phyloP scores from a whole-genome alignment of 1,284 basidiomycete genomes.

The Cryptococcus sp. region DNA sequence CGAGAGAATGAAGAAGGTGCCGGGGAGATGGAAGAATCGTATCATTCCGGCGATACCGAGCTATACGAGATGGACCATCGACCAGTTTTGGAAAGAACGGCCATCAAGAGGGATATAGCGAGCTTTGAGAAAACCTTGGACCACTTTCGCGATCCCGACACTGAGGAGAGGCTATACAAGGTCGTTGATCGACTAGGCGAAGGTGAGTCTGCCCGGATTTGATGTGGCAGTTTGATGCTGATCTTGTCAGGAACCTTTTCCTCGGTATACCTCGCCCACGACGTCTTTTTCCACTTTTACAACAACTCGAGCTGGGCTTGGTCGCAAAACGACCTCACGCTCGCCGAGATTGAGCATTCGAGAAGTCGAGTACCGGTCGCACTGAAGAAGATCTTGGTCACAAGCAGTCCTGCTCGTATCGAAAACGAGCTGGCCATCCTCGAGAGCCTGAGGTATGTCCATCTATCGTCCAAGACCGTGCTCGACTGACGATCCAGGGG shows the following conservation, averaged over 20 bases:
- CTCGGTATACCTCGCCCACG: slow-evolving; percentile 94
- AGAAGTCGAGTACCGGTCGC: slow-evolving; percentile 66
- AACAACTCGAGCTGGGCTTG: slow-evolving; percentile 76
- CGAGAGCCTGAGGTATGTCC: slow-evolving; percentile 56
- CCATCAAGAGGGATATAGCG: slow-evolving; percentile 54
- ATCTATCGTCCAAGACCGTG: slow-evolving; percentile 17
- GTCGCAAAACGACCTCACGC: slow-evolving; percentile 12
- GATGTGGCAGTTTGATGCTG: neutral
- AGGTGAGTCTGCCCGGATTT: slow-evolving; percentile 40
- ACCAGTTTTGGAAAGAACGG: slow-evolving; percentile 62
- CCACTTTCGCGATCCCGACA: neutral
- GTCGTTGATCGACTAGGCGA: slow-evolving; percentile 89
- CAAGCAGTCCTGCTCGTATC: slow-evolving; percentile 86
- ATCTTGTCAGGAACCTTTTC: slow-evolving; percentile 76
- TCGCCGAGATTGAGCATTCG: neutral
- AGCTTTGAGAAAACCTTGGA: neutral
- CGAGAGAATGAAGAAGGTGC: slow-evolving; percentile 1
- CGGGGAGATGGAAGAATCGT: slow-evolving; percentile 16
- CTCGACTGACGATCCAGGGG: slow-evolving; percentile 52
- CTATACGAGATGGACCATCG: slow-evolving; percentile 44
- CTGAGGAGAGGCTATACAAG: slow-evolving; percentile 55
- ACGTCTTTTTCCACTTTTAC: slow-evolving; percentile 67
- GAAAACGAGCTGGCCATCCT: slow-evolving; percentile 93
- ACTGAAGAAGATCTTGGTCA: slow-evolving; percentile 95
- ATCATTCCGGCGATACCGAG: slow-evolving; percentile 43